Evolutionary conservation across 768 basidiomycete species (phyloP).

Genomic region (Leccinum subgranulosum): DNA sequence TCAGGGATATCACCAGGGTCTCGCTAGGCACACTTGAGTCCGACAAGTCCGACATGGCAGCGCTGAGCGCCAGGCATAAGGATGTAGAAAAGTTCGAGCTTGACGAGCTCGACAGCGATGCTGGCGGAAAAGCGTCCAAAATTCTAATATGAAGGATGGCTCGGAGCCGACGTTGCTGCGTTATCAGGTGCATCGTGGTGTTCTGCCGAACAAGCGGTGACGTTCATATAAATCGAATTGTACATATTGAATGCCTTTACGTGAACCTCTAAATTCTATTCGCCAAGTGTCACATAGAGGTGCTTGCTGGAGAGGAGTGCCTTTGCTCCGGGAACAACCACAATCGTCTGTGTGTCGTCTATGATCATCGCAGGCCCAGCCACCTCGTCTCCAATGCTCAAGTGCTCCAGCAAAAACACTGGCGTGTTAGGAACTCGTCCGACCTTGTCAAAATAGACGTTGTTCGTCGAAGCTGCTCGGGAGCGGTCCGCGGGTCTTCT

Average conservation of each 20-base stretch:
- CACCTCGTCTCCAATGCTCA: conserved; percentile 69
- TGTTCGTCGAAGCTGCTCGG: conserved; percentile 52
- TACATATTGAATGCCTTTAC: conserved; percentile 1
- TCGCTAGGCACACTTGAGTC: not conserved
- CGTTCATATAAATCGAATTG: not conserved
- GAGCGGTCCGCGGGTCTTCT: conserved; percentile 35
- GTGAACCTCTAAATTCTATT: conserved; percentile 21
- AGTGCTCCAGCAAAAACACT: conserved; percentile 65
- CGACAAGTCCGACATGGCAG: not conserved
- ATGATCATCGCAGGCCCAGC: conserved; percentile 92
- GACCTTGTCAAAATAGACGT: conserved; percentile 79
- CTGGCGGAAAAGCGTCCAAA: not conserved
- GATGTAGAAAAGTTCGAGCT: not conserved
- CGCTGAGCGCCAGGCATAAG: no score
- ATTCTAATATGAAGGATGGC: not conserved
- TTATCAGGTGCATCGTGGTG: not conserved
- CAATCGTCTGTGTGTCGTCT: conserved; percentile 93
- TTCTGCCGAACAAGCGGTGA: not conserved
- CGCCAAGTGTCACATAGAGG: conserved; percentile 47
- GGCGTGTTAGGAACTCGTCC: conserved; percentile 79
- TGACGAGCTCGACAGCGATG: not conserved
- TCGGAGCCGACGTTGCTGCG: not conserved
- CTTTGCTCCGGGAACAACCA: conserved; percentile 72
- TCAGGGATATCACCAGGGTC: conserved; percentile 22
- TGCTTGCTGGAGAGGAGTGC: conserved; percentile 69